Base-by-base conservation (phyloP, 352 stramenopile species). In the Phytophthora capsici region DNA sequence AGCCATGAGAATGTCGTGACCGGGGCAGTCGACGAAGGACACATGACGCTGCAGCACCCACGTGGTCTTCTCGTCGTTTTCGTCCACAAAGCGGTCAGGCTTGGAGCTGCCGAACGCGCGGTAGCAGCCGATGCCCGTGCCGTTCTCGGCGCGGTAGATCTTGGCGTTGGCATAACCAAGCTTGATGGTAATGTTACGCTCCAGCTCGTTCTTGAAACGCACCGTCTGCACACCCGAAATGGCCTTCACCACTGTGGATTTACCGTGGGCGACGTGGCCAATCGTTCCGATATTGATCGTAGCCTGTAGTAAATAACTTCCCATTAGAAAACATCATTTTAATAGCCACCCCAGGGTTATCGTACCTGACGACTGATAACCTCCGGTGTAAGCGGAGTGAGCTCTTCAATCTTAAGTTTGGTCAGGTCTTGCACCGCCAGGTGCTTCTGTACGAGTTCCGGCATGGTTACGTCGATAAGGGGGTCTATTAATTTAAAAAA, bases 141-240 rank as follows among this genome's bases (percentile, higher is more conserved):
- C 83, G 54, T 91, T 93, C 67, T 96, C 88, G 10, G 86, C 86
- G 57, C 84, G 73, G 90, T 99, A 99, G 79, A 99, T 99, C 86
- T 99, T 99, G 50, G 98, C 98, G 78, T 99, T 99, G 55, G 98
- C 98, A 77, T 99, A 99, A 55, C 98, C 98, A n/a, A 99, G 86
- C 86, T 99, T 99, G 87, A 99, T 99, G 55, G 98, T 99, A 78
- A 99, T 99, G 88, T 99, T 99, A 72, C 98, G 94, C 78, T 99
- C 97, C 65, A 99, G 79, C 77, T 99, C 98, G 80, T 99, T 99
- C 82, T 98, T 99, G 76, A 98, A 99, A 30, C 95, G 94, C 47
- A 99, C 95, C 5, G 96, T 98, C 82, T 99, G 96, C n/a, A 99
- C 98, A 63, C 98, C 98, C 48, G 96, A 99, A 62, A 99, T 99